A percentile compares a stretch with the other conserved stretches of the same genome.
phyloP scores from a whole-genome alignment of 345 rosid species.

The Xanthoceras sorbifolium region DNA sequence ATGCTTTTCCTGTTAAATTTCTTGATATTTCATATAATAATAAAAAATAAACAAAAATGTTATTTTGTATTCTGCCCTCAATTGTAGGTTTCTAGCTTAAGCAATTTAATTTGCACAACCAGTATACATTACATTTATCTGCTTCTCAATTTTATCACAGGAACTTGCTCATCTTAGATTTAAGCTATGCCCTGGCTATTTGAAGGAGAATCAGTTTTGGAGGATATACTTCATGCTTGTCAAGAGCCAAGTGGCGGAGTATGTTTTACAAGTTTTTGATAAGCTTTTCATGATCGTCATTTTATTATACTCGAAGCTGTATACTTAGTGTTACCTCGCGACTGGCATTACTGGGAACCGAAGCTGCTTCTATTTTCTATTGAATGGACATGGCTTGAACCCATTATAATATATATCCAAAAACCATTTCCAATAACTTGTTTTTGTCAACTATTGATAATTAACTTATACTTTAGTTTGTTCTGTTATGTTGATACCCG shows the following conservation, averaged over 20 bases:
- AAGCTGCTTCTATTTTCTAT: background rate
- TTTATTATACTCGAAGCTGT: background rate
- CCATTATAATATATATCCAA: background rate
- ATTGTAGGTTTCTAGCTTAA: conserved; percentile 6
- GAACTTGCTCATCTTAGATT: conserved; percentile 85
- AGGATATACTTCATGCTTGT: conserved; percentile 76
- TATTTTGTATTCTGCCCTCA: background rate
- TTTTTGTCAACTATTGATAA: too few species aligned
- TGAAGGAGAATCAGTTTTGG: conserved; percentile 90
- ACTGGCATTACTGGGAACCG: background rate
- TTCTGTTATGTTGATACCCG: too few species aligned
- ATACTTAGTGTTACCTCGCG: background rate
- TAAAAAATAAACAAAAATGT: background rate
- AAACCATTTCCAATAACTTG: too few species aligned
- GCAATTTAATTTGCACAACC: background rate
- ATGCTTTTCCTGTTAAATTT: background rate
- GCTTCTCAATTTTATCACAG: conserved; percentile 29
- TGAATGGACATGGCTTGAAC: background rate
- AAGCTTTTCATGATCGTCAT: background rate
- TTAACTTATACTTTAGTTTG: too few species aligned
- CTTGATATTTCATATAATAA: background rate
- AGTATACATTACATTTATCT: too few species aligned
- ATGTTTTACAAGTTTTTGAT: conserved; percentile 21
- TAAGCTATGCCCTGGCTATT: conserved; percentile 64
- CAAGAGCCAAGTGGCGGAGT: conserved; percentile 67